Evolutionary conservation across 2,329 filamentous ascomycete genomes (phyloP).

Genomic region (Trichoderma sp.): DNA sequence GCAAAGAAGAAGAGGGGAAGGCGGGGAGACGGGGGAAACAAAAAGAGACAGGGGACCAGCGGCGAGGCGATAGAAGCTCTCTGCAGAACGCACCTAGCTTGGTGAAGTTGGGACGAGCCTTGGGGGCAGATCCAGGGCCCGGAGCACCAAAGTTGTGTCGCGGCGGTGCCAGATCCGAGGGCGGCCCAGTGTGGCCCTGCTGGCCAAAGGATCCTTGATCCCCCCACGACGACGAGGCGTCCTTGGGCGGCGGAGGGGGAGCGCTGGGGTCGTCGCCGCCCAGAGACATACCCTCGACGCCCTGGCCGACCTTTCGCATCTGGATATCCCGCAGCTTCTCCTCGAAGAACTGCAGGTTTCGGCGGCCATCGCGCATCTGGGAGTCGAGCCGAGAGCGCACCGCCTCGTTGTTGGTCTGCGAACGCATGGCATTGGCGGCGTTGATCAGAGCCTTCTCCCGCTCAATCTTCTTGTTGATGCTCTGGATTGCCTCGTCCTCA

Average conservation of each 20-base stretch:
- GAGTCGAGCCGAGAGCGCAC: conserved; percentile 88
- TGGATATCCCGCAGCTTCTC: conserved; percentile 86
- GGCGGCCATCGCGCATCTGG: conserved; percentile 87
- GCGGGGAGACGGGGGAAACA: background rate
- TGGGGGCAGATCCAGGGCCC: conserved; percentile 65
- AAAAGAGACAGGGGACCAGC: background rate
- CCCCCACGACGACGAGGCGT: conserved; percentile 48
- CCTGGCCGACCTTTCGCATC: conserved; percentile 69
- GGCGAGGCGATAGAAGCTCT: background rate
- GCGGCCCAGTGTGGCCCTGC: conserved; percentile 60
- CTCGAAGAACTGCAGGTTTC: conserved; percentile 95
- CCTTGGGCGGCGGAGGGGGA: conserved; percentile 72
- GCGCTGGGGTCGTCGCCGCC: conserved; percentile 48
- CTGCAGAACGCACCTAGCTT: conserved; percentile 73
- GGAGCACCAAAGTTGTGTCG: conserved; percentile 71
- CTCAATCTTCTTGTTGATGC: conserved; percentile 96
- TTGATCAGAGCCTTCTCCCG: conserved; percentile 93
- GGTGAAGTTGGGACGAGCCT: conserved; percentile 83
- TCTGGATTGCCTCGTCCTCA: conserved; percentile 64
- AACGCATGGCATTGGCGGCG: conserved; percentile 90
- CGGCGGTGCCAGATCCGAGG: conserved; percentile 74
- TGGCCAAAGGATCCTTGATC: conserved; percentile 63
- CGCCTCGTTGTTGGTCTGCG: conserved; percentile 88
- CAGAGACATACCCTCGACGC: conserved; percentile 64
- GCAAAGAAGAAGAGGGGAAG: background rate